These are phyloP conservation scores for Ascochyta pisi DNA, from an alignment of 2,329 filamentous ascomycete genomes.

Conservation along the genomic window DNA sequence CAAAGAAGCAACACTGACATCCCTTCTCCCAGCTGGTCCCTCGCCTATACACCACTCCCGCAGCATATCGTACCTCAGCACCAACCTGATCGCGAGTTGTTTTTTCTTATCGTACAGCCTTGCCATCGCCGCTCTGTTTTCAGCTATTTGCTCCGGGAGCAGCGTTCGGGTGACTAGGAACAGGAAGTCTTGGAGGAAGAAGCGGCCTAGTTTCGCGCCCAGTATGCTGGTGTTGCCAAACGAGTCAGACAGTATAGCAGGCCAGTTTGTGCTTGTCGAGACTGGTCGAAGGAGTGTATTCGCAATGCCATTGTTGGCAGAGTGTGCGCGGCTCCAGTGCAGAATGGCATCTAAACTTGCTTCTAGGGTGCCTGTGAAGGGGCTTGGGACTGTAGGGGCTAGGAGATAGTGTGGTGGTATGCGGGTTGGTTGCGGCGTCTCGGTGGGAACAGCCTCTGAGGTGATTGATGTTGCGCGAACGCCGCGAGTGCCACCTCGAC, in stretches of 20 bases:
- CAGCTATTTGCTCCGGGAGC: conserved; percentile 34
- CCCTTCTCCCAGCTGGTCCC: conserved; percentile 10
- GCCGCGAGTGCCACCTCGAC: neutral
- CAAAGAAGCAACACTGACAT: conserved; percentile 17
- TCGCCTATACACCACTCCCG: conserved; percentile 27
- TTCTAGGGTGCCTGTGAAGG: conserved; percentile 32
- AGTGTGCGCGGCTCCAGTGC: conserved; percentile 8
- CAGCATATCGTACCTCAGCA: conserved; percentile 41
- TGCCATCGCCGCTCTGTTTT: conserved; percentile 30
- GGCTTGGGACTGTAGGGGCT: conserved; percentile 30
- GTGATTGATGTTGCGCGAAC: neutral
- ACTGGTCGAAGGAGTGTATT: conserved; percentile 17
- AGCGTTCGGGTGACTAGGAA: conserved; percentile 35
- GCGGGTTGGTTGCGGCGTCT: neutral
- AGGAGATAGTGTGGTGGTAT: conserved; percentile 25
- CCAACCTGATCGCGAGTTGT: conserved; percentile 24
- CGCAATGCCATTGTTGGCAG: neutral
- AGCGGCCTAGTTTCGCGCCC: neutral
- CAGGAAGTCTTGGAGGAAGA: conserved; percentile 28
- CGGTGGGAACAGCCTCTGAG: neutral
- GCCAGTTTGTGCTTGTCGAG: conserved; percentile 23
- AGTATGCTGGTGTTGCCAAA: neutral
- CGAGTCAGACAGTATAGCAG: neutral
- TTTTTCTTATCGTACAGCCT: conserved; percentile 30
- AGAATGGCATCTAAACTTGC: conserved; percentile 33